These are phyloP conservation scores for Blastobotrys arbuscula DNA, from an alignment of 1,139 yeast species.

Conservation along the genomic window DNA sequence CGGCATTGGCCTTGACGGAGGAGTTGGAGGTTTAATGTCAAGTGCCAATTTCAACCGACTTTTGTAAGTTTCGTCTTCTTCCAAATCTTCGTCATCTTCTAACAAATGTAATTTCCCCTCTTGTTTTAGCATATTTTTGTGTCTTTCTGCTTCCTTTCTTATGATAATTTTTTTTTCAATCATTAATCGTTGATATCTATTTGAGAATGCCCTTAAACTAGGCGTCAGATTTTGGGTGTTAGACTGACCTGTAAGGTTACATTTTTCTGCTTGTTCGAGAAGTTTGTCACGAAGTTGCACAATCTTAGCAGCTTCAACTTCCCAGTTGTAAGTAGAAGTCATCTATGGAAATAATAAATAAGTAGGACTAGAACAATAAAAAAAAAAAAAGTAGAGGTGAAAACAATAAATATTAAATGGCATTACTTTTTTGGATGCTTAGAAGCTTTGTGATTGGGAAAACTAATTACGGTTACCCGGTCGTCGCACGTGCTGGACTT, in stretches of 20 bases:
- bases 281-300: constrained; percentile 23
- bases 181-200: constrained; percentile 20
- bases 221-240: constrained; percentile 17
- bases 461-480: too few relatives aligned
- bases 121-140: constrained; percentile 9
- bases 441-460: background rate
- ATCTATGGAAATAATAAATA: background rate
- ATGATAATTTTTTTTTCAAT: constrained; percentile 21
- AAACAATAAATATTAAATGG: background rate
- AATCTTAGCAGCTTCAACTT: constrained; percentile 21
- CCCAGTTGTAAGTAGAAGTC: background rate
- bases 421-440: background rate
- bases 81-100: constrained; percentile 10
- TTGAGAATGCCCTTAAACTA: constrained; percentile 17
- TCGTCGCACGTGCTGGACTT: too few relatives aligned
- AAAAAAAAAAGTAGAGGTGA: background rate
- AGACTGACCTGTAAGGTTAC: constrained; percentile 13
- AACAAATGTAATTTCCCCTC: constrained; percentile 16
- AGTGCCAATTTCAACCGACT: constrained; percentile 9
- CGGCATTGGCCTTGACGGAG: constrained; percentile 10
- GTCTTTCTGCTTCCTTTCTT: constrained; percentile 12
- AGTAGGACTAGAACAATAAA: background rate
- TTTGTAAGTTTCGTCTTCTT: constrained; percentile 8
- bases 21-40: constrained; percentile 7
- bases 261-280: constrained; percentile 19